Evolutionary conservation across 2,329 filamentous ascomycete species (phyloP), one percentile per base, ranked within the genome.

Genomic region (Fusarium nanum): DNA sequence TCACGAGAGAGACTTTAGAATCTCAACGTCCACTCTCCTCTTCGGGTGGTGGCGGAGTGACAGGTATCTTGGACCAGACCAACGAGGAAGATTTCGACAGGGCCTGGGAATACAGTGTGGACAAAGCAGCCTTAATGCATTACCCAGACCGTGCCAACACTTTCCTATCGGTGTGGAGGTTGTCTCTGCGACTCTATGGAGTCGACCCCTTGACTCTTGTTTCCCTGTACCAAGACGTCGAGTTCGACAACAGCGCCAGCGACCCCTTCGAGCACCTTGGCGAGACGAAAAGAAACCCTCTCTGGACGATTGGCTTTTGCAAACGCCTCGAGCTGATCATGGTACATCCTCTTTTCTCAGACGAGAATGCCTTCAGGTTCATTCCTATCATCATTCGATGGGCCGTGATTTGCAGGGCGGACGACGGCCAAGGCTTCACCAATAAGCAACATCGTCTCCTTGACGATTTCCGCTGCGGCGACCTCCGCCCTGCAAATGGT

Each of bases 301-400:
- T 63, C 11, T 63, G 41, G 58, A 25, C 58, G 0, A 3, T 5
- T 1, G 9, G 13, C 5, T 62, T 63, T 20, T 42, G 57, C n/a
- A 6, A 28, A 5, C 55, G 55, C 4, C 32, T 63, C 13, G 23
- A 47, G 22, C n/a, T 13, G 12, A 47, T 47, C 9, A 47, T 63
- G 27, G 32, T 25, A 10, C 57, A 63, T 3, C 60, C 42, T 28
- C 18, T 62, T 13, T 63, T 62, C n/a, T 13, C 25, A 5, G 23
- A 41, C 5, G 18, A 20, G 9, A 56, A 42, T 7, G 18, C 10
- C 7, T 28, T 61, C 4, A 30, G 11, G 7, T 32, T 62, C 8
- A 11, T 62, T 12, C 59, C 56, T 9, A 46, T 54, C 6, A 4
- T 44, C 9, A 20, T 61, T 10, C 53, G 40, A 34, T 62, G 56